Evolutionary conservation across 116 monocot species (phyloP).

Genomic region (Dioscorea cayenensis): DNA sequence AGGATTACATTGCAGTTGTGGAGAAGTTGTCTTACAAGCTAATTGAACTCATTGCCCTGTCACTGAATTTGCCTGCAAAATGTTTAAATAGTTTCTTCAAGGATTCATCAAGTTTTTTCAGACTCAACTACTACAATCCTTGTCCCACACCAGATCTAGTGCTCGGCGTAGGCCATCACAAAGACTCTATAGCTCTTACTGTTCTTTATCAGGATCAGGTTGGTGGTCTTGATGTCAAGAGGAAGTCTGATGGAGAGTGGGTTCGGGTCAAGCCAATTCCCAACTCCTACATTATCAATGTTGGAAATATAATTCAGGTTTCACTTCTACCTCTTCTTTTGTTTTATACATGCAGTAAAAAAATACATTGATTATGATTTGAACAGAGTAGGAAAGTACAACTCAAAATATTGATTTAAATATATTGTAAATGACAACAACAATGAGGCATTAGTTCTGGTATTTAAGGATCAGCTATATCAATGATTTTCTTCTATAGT

Average conservation of each 20-base stretch:
- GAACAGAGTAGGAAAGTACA: no score
- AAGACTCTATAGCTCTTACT: constrained; percentile 52
- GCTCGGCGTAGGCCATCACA: constrained; percentile 64
- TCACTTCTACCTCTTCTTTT: no score
- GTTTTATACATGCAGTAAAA: not conserved
- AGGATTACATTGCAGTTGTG: constrained; percentile 21
- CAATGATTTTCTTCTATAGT: no score
- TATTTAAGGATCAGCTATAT: no score
- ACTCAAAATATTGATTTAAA: no score
- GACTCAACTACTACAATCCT: constrained; percentile 65
- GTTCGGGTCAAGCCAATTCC: constrained; percentile 56
- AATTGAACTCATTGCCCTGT: constrained; percentile 44
- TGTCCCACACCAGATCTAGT: constrained; percentile 57
- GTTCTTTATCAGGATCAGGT: constrained; percentile 53
- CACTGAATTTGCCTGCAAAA: constrained; percentile 26
- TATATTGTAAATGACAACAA: no score
- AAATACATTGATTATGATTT: no score
- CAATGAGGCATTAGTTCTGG: no score
- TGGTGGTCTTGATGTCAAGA: constrained; percentile 55
- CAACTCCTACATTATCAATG: constrained; percentile 51
- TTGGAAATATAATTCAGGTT: constrained; percentile 73
- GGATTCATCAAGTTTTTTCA: constrained; percentile 26
- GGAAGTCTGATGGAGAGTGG: constrained; percentile 60
- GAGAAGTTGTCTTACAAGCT: constrained; percentile 43
- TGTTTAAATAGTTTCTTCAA: constrained; percentile 37